Evolutionary conservation across 2,329 filamentous ascomycete genomes (phyloP), one percentile per base, ranked within the genome.

Genomic region (Colletotrichum sp.): DNA sequence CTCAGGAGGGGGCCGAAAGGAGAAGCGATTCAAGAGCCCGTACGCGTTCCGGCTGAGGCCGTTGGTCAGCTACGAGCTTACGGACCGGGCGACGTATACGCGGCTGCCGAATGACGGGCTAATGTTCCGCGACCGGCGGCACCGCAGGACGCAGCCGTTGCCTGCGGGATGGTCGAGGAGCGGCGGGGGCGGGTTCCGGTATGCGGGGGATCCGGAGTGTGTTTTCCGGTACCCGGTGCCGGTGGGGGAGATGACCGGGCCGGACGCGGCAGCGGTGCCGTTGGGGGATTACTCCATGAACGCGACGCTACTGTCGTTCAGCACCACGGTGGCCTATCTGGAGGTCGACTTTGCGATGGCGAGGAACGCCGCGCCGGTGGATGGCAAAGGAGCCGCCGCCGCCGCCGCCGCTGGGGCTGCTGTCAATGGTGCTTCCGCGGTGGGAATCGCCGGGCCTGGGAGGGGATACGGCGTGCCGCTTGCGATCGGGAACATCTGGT

Each of bases 161-260:
- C 87, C 87, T 3, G 80, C 80, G 3, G 86, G 87, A 2, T 88
- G 87, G 87, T 80, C 82, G 30, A 82, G 83, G 18, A 83, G 80
- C 39, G 83, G 85, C 28, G 79, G 80, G n/a, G 71, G 75, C 57
- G 77, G 71, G 7, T 87, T 85, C 76, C 83, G 81, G 34, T 86
- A 88, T 49, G 84, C 86, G 63, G 85, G 84, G 68, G 87, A 88
- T 70, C 80, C 82, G 3, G 74, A 77, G 44, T 84, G 86, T 12
- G 64, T 84, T 66, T 88, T 88, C 79, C 83, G 82, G 68, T 88
- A 88, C 59, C 87, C 87, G 1, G 80, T 88, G 15, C 87, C 87
- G 1, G 70, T 73, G 44, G 73, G 69, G 55, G 73, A 76, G 70
- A 68, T 76, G 63, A 67, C 15, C 16, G 64, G 24, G 5, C 59